Conservation (phyloP, 805 yeast genomes). For the Cyberlindnera euphorbiiphila region DNA sequence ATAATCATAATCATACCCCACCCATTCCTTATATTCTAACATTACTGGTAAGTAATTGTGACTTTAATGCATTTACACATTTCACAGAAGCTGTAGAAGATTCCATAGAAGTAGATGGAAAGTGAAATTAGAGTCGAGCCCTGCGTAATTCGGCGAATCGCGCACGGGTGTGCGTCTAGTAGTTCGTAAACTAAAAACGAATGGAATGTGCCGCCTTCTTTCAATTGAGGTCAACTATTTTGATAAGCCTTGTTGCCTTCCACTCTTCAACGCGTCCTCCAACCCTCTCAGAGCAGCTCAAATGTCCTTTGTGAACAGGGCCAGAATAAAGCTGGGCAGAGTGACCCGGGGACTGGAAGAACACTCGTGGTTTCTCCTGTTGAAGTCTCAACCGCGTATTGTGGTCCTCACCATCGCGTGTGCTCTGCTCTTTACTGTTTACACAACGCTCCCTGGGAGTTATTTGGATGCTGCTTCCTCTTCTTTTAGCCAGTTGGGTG, state of each 20-base stretch:
- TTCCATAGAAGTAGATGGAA: neutral
- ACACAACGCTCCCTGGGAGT: neutral
- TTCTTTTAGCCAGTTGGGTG: neutral
- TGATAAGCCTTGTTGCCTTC: too few species aligned
- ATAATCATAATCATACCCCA: neutral
- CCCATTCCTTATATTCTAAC: conserved; percentile 1
- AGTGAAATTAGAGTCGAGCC: neutral
- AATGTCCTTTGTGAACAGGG: conserved; percentile 4
- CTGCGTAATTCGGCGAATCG: neutral
- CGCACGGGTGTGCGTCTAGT: too few species aligned
- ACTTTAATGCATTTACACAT: conserved; percentile 6
- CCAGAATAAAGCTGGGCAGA: neutral
- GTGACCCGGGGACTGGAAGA: conserved; percentile 1
- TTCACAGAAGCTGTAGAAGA: neutral
- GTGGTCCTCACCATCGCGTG: neutral
- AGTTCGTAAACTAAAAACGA: too few species aligned
- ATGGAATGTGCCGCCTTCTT: too few species aligned
- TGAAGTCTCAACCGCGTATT: conserved; percentile 5
- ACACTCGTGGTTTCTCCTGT: neutral
- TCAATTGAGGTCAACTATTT: too few species aligned
- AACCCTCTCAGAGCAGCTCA: neutral
- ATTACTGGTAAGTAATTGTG: neutral
- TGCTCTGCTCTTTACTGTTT: neutral
- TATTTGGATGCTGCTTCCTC: conserved; percentile 1
- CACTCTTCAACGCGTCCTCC: too few species aligned